These are phyloP conservation scores for Amanita brunnescens DNA, from an alignment of 768 basidiomycete species.

Conservation along the genomic window DNA sequence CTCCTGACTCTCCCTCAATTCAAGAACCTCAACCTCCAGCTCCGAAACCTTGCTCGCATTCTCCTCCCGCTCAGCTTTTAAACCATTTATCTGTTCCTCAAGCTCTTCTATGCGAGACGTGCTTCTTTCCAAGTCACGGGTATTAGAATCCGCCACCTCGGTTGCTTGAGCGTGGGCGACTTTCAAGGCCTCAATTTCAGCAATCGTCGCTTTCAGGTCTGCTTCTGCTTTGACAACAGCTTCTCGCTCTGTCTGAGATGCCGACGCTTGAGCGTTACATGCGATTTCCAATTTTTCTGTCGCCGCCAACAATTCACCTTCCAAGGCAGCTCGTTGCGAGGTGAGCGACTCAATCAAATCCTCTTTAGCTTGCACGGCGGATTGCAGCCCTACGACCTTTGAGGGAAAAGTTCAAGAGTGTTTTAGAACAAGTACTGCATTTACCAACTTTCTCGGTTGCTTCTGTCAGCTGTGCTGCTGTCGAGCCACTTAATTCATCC, in stretches of 20 bases:
- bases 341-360: slow-evolving; percentile 40
- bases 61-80: slow-evolving; percentile 65
- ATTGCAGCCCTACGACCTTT: slow-evolving; percentile 47
- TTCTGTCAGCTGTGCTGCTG: not conserved
- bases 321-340: slow-evolving; percentile 40
- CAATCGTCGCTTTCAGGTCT: slow-evolving; percentile 46
- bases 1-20: slow-evolving; percentile 66
- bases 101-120: slow-evolving; percentile 27
- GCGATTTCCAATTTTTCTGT: slow-evolving; percentile 43
- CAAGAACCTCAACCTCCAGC: slow-evolving; percentile 73
- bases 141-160: slow-evolving; percentile 34
- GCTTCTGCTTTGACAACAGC: slow-evolving; percentile 55
- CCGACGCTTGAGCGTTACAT: slow-evolving; percentile 34
- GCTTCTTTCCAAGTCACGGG: not conserved
- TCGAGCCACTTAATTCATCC: not conserved
- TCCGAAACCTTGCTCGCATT: slow-evolving; percentile 65
- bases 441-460: slow-evolving; percentile 34
- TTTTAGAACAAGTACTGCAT: not conserved
- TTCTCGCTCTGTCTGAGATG: slow-evolving; percentile 54
- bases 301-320: slow-evolving; percentile 38
- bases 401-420: not conserved
- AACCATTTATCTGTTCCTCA: slow-evolving; percentile 35
- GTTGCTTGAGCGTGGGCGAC: slow-evolving; percentile 39
- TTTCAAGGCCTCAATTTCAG: slow-evolving; percentile 44
- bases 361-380: slow-evolving; percentile 30